Percentiles rank a stretch among this genome's conserved stretches.
phyloP scores from a whole-genome alignment of 2,329 filamentous ascomycete genomes.

The Pleoardoris graminearum region DNA sequence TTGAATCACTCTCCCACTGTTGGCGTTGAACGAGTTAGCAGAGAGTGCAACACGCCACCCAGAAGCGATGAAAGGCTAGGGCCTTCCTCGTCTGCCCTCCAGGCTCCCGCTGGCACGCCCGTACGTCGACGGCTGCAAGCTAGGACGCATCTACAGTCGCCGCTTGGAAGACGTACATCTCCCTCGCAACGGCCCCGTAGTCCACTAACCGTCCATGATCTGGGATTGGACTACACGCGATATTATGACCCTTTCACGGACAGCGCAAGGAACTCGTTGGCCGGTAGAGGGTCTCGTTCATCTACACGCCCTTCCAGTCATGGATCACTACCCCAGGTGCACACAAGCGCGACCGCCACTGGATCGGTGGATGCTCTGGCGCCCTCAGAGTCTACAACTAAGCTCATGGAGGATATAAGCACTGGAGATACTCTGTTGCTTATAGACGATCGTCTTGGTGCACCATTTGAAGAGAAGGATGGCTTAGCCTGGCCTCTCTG shows the following conservation, averaged over 20 bases:
- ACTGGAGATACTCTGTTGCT: slow-evolving; percentile 43
- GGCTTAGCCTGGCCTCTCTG: slow-evolving; percentile 52
- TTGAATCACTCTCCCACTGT: background rate
- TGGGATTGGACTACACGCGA: slow-evolving; percentile 42
- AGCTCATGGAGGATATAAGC: slow-evolving; percentile 25
- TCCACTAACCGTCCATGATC: slow-evolving; percentile 33
- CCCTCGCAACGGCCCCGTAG: slow-evolving; percentile 19
- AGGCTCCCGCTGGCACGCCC: background rate
- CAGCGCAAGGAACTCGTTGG: slow-evolving; percentile 25
- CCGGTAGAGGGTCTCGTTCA: slow-evolving; percentile 16
- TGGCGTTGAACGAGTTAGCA: background rate
- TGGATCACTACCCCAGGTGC: slow-evolving; percentile 14
- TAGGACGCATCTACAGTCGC: slow-evolving; percentile 17
- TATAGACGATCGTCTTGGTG: slow-evolving; percentile 53
- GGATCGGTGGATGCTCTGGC: slow-evolving; percentile 32
- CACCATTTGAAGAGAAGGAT: slow-evolving; percentile 49
- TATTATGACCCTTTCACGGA: slow-evolving; percentile 42
- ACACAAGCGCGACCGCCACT: slow-evolving; percentile 7
- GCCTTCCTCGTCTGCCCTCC: background rate
- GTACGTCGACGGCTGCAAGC: slow-evolving; percentile 13
- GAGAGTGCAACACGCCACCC: background rate
- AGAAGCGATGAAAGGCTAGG: background rate
- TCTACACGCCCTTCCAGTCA: slow-evolving; percentile 11
- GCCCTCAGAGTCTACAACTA: slow-evolving; percentile 34
- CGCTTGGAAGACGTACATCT: too few relatives aligned